Evolutionary conservation across 306 rosid species (phyloP).

Genomic region (Dalbergia oliveri): DNA sequence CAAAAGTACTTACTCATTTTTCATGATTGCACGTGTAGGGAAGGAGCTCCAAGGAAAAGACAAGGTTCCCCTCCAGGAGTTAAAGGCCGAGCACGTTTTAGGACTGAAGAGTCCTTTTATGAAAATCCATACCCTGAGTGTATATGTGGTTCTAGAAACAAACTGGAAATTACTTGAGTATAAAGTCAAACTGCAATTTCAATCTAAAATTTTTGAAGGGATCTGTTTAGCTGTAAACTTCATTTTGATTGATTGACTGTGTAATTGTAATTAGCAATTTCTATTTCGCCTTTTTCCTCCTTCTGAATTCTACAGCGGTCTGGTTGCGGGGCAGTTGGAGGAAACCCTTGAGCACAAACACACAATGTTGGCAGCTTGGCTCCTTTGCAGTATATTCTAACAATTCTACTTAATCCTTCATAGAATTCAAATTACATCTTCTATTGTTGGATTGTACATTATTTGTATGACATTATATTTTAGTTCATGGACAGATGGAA

Average conservation of each 20-base stretch:
- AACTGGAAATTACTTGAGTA: constrained; percentile 48
- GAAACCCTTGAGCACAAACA: constrained; percentile 15
- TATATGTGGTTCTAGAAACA: constrained; percentile 69
- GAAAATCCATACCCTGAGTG: constrained; percentile 96
- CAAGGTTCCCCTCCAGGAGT: constrained; percentile 69
- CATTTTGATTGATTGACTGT: constrained; percentile 16
- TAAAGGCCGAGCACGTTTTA: constrained; percentile 85
- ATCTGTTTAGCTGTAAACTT: constrained; percentile 31
- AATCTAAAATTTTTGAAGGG: constrained; percentile 27
- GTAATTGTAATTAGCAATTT: constrained; percentile 43
- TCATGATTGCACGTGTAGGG: constrained; percentile 56
- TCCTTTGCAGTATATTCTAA: constrained; percentile 3
- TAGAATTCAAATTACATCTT: background rate
- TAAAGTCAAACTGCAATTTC: constrained; percentile 39
- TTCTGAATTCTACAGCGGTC: background rate
- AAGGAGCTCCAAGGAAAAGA: constrained; percentile 91
- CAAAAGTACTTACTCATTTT: constrained; percentile 35
- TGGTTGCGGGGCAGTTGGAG: constrained; percentile 8
- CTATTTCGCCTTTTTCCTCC: constrained; percentile 4
- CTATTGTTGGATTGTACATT: constrained; percentile 11
- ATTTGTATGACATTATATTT: constrained; percentile 10
- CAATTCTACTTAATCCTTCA: constrained; percentile 17
- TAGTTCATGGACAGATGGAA: background rate
- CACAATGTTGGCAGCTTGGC: constrained; percentile 20
- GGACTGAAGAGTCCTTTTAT: constrained; percentile 87